These are phyloP conservation scores for Ammopiptanthus mongolicus DNA, from an alignment of 306 rosid species.

Conservation along the genomic window DNA sequence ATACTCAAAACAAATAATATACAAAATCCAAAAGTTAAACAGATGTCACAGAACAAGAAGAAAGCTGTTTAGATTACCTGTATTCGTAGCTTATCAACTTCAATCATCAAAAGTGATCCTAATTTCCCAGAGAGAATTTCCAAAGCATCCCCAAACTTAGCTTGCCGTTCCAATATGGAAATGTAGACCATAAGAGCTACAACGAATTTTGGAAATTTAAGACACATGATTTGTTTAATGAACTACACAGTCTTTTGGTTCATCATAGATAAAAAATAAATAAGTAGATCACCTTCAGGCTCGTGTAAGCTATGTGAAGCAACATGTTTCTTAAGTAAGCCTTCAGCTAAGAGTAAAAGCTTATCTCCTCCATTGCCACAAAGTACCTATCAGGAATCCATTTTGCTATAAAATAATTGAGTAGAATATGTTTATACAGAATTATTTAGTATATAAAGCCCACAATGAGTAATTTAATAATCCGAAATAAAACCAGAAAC, in stretches of 20 bases:
- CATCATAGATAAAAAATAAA: neutral
- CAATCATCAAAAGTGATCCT: constrained; percentile 75
- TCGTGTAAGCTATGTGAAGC: constrained; percentile 88
- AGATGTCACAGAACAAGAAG: constrained; percentile 12
- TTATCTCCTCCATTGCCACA: constrained; percentile 84
- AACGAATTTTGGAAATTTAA: constrained; percentile 30
- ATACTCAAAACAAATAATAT: neutral
- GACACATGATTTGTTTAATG: neutral
- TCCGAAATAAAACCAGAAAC: neutral
- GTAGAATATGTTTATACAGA: neutral
- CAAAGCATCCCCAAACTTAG: constrained; percentile 89
- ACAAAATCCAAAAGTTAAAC: constrained; percentile 6
- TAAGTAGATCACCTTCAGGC: constrained; percentile 70
- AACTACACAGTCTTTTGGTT: neutral
- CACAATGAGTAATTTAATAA: neutral
- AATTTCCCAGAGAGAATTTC: constrained; percentile 86
- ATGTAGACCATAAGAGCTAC: constrained; percentile 87
- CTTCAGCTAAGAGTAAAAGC: constrained; percentile 87
- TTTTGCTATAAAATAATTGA: constrained; percentile 22
- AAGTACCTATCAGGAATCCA: constrained; percentile 52
- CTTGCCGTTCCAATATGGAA: constrained; percentile 91
- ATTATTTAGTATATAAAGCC: neutral
- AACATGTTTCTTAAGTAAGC: constrained; percentile 89
- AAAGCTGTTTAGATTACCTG: constrained; percentile 62
- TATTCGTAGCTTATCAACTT: constrained; percentile 87